A percentile compares a stretch with the other conserved stretches of the same genome.
Evolutionary conservation across 2,329 filamentous ascomycete species (phyloP).

Genomic region (Talaromyces sp.): DNA sequence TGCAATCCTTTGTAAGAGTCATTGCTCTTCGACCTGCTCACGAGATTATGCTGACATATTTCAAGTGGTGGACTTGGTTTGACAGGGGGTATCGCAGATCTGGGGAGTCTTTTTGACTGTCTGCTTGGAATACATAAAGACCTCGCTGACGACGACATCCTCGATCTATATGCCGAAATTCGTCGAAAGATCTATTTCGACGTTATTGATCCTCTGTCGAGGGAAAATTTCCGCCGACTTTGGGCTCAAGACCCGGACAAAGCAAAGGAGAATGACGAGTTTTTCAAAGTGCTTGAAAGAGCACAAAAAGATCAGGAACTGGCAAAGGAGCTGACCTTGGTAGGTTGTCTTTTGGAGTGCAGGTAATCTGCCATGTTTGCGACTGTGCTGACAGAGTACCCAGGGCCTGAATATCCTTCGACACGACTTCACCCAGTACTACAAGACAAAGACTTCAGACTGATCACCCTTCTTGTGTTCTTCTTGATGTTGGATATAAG

Average conservation of each 20-base stretch:
- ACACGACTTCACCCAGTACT: conserved; percentile 34
- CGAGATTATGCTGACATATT: background rate
- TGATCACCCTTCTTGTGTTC: background rate
- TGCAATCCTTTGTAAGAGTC: conserved; percentile 41
- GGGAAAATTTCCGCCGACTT: conserved; percentile 41
- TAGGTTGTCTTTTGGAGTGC: background rate
- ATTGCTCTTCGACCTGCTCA: background rate
- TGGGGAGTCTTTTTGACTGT: conserved; percentile 60
- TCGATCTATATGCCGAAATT: conserved; percentile 43
- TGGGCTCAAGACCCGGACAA: conserved; percentile 33
- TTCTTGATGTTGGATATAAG: background rate
- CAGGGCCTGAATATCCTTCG: conserved; percentile 30
- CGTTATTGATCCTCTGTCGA: conserved; percentile 40
- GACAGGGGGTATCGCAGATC: conserved; percentile 62
- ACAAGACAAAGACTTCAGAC: conserved; percentile 15
- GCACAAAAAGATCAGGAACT: background rate
- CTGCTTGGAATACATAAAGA: conserved; percentile 45
- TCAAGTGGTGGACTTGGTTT: conserved; percentile 58
- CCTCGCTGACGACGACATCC: conserved; percentile 38
- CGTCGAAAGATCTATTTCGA: conserved; percentile 39
- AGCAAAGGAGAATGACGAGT: conserved; percentile 37
- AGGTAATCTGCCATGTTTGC: background rate
- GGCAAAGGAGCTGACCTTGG: background rate
- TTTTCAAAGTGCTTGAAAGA: conserved; percentile 23
- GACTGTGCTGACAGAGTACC: conserved; percentile 1